Base-by-base conservation (phyloP, 2,329 filamentous ascomycete genomes). In the Fusarium sp. region DNA sequence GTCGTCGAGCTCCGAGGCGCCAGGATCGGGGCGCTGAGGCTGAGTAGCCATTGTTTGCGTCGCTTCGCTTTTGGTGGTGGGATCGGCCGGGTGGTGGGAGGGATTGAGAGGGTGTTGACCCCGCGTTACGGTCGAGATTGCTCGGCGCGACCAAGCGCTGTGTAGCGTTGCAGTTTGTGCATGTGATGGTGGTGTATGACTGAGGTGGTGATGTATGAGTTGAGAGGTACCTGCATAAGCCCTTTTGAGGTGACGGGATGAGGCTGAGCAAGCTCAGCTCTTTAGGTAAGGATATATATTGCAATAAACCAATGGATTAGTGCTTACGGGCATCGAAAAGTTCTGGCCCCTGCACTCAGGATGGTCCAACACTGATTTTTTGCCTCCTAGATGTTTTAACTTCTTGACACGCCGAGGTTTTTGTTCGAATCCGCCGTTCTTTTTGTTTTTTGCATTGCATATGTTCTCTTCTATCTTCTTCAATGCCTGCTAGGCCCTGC, bases 41-140 rank as follows among this genome's bases (percentile, higher is more conserved):
- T 75, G 72, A 29, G 46, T 10, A 31, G 72, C 63, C 72, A 74
- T 74, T 42, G 8, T 59, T 42, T 35, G 20, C 27, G 12, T 44
- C 35, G 38, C 44, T 55, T 22, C 27, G 27, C 8, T 33, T 31
- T 24, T n/a, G 31, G 31, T 12, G 35, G 38, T 20, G 46, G 42
- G 42, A 46, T 46, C 42, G 14, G 22, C 22, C 22, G 22, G 42
- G 22, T 17, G 42, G 22, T 17, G 11, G n/a, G 36, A 33, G 31
- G 10, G n/a, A 22, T 29, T 27, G 22, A 12, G 22, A 22, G 22
- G 36, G 20, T 20, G 55, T 40, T 29, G 24, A 55, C 53, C 31
- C 22, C 20, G 16, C 33, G 33, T 42, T 24, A 42, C 14, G 57
- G 33, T 33, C 6, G 60, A 56, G 49, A 20, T 42, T 60, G n/a